Percentiles rank a stretch among this genome's conserved stretches.
Conservation (phyloP, 2,329 filamentous ascomycete genomes). For the Calonectria ilicicola region DNA sequence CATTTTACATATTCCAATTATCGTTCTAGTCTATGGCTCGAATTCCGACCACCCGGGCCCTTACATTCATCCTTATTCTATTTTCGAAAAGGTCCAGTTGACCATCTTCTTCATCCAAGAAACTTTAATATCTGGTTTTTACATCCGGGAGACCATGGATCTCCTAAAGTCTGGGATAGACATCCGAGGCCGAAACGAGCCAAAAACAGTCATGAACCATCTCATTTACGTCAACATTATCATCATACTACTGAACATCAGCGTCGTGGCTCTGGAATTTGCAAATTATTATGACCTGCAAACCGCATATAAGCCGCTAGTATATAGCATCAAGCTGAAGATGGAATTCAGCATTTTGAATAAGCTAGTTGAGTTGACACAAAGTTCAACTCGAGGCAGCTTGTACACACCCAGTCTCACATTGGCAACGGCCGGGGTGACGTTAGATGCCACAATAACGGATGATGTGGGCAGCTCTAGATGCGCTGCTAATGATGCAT, state of each 20-base stretch:
- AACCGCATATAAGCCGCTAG: constrained; percentile 36
- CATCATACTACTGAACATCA: constrained; percentile 53
- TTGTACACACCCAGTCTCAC: not conserved
- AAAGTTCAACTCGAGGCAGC: not conserved
- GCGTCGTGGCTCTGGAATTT: constrained; percentile 47
- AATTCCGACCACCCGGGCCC: constrained; percentile 47
- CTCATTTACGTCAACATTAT: constrained; percentile 56
- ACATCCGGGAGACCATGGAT: constrained; percentile 63
- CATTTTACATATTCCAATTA: constrained; percentile 64
- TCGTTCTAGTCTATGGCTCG: constrained; percentile 65
- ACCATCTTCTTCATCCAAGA: constrained; percentile 68
- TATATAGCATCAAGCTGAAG: constrained; percentile 52
- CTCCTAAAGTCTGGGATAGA: not conserved
- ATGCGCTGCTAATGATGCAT: not conserved
- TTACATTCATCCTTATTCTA: constrained; percentile 50
- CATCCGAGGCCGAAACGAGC: not conserved
- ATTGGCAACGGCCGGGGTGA: not conserved
- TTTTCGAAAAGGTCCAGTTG: constrained; percentile 67
- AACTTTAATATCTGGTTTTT: constrained; percentile 63
- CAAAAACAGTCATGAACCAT: constrained; percentile 40
- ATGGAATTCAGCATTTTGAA: constrained; percentile 53
- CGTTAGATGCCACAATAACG: not conserved
- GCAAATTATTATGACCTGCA: constrained; percentile 50
- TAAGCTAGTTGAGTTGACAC: constrained; percentile 42
- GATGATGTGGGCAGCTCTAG: not conserved